Conservation (phyloP, 768 basidiomycete species). For the Leccinellum luteum region DNA sequence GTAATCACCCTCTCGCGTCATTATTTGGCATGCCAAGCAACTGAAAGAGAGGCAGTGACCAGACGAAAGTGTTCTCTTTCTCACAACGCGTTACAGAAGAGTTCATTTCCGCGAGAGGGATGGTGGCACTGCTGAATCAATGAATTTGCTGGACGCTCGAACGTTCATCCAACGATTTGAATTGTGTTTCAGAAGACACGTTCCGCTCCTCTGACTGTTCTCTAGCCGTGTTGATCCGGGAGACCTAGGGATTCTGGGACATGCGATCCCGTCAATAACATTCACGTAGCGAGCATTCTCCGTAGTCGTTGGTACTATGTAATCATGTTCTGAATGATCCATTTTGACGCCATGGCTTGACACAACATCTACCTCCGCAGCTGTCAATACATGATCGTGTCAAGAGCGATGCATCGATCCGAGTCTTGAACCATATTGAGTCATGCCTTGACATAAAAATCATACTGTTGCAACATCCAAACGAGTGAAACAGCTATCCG, state of each 20-base stretch:
- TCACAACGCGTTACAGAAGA: background rate
- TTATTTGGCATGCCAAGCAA: background rate
- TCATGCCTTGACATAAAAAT: conserved; percentile 63
- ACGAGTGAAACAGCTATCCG: conserved; percentile 59
- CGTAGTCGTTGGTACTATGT: background rate
- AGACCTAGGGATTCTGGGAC: background rate
- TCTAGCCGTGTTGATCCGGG: conserved; percentile 8
- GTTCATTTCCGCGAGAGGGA: background rate
- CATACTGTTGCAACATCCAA: conserved; percentile 87
- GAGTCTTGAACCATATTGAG: background rate
- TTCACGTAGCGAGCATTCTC: background rate
- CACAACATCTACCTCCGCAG: conserved; percentile 43
- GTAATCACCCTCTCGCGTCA: conserved; percentile 7
- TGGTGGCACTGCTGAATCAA: background rate
- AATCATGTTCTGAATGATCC: background rate
- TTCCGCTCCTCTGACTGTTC: conserved; percentile 1
- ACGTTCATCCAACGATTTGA: background rate
- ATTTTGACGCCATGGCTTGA: conserved; percentile 36
- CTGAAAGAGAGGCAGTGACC: conserved; percentile 5
- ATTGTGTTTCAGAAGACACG: conserved; percentile 14
- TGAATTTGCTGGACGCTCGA: background rate
- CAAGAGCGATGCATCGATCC: background rate
- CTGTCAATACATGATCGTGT: background rate
- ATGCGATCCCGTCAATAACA: background rate
- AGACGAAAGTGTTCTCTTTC: background rate